These are phyloP conservation scores for Aspergillus versicolor DNA, from an alignment of 2,329 filamentous ascomycete species.

Conservation along the genomic window DNA sequence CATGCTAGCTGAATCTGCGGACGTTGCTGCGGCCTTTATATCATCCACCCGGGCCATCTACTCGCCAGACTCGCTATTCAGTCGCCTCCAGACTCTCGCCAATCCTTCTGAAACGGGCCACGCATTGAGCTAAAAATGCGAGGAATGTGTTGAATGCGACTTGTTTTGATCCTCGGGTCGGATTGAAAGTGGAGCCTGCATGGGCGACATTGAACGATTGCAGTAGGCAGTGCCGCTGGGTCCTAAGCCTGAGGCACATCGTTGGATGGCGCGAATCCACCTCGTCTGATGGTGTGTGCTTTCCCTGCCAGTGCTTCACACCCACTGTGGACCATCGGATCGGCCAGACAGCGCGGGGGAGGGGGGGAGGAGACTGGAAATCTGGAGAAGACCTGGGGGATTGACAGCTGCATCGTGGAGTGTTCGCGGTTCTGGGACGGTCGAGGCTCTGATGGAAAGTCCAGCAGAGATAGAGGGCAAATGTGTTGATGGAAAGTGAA, in stretches of 20 bases:
- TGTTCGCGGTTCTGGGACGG: neutral
- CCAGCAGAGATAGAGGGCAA: neutral
- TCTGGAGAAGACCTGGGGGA: slow-evolving; percentile 15
- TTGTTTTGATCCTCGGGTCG: neutral
- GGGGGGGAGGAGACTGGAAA: slow-evolving; percentile 5
- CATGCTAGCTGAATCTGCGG: neutral
- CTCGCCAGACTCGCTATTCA: neutral
- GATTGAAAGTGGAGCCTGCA: slow-evolving; percentile 14
- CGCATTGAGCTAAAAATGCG: neutral
- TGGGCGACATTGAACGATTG: neutral
- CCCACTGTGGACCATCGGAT: slow-evolving; percentile 17
- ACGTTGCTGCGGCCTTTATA: neutral
- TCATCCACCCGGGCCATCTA: neutral
- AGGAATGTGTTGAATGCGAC: neutral
- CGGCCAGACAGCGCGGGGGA: slow-evolving; percentile 13
- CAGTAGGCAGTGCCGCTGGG: neutral
- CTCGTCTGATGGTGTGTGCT: slow-evolving; percentile 3
- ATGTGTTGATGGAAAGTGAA: neutral
- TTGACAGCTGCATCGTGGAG: slow-evolving; percentile 1
- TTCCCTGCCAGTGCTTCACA: slow-evolving; percentile 3
- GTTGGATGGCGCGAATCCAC: slow-evolving; percentile 11
- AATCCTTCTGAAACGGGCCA: slow-evolving; percentile 1
- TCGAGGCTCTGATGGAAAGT: neutral
- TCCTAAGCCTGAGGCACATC: slow-evolving; percentile 2
- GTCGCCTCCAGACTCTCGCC: neutral